Evolutionary conservation across 768 basidiomycete genomes (phyloP).

Genomic region (Auricularia cornea): DNA sequence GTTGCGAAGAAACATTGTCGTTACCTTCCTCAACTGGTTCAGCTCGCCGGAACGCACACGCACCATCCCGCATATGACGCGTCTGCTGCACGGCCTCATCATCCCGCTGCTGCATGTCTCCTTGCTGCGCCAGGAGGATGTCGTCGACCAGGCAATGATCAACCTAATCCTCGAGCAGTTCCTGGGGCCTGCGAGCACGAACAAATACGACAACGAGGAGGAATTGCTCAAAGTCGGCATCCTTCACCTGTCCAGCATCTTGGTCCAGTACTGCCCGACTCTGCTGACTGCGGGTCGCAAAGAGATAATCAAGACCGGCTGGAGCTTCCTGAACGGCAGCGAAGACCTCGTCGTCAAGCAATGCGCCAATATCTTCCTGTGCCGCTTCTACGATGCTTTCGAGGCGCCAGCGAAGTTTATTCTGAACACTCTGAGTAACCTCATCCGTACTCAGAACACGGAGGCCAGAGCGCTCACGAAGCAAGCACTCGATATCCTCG

Average conservation of each 20-base stretch:
- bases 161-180: constrained; percentile 60
- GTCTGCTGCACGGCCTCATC: constrained; percentile 60
- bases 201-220: constrained; percentile 49
- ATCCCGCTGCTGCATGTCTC: constrained; percentile 75
- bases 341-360: constrained; percentile 92
- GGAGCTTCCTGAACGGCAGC: constrained; percentile 68
- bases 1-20: constrained; percentile 72
- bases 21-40: constrained; percentile 84
- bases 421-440: constrained; percentile 79
- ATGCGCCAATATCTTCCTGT: constrained; percentile 81
- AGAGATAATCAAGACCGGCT: constrained; percentile 88
- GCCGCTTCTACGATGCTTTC: constrained; percentile 85
- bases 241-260: constrained; percentile 76
- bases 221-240: constrained; percentile 89
- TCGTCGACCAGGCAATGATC: constrained; percentile 68
- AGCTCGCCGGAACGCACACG: constrained; percentile 60
- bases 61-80: constrained; percentile 56
- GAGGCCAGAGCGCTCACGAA: constrained; percentile 71
- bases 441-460: constrained; percentile 73
- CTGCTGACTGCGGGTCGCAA: constrained; percentile 77
- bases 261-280: constrained; percentile 78
- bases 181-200: constrained; percentile 68
- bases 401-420: constrained; percentile 89
- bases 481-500: constrained; percentile 80
- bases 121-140: constrained; percentile 36